Base-by-base conservation (phyloP, 1,284 basidiomycete genomes). In the Coniferiporia sulphurascens region DNA sequence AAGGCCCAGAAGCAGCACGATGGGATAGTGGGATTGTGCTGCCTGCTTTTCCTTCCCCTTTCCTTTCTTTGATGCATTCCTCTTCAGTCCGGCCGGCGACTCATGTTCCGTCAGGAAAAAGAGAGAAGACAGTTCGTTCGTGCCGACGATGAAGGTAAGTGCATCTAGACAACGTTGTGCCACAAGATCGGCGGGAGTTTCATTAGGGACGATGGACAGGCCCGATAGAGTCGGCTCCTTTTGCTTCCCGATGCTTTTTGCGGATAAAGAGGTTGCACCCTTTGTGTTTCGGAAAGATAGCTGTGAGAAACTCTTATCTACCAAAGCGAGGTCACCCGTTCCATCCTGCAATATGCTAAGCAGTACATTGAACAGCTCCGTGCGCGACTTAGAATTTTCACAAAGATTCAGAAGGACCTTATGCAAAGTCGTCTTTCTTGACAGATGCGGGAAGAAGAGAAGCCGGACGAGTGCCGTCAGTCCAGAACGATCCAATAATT, bases 71-170 rank as follows among this genome's bases (percentile, higher is more conserved):
- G 82, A 81, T 0, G 79, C 73, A 6, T 78, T 73, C 65, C 86
- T 85, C 64, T 85, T 85, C 22, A 95, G 78, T 36, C 89, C 87
- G 15, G 80, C 79, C 4, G 90, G 86, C 34, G 94, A 76, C 66
- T 98, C 95, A 67, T 97, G 93, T 72, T 98, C 95, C 0, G 88
- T 92, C 59, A 98, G 78, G 84, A 98, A 98, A 79, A 95, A 98
- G 19, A 93, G 73, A 0, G 93, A 89, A 0, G 91, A 90, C 15
- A 83, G 72, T 61, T 93, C 87, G 71, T 96, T 97, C 22, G 86
- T 79, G 58, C 79, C 83, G 68, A 96, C 93, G 65, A 98, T 92
- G 72, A 85, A 91, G 0, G 85, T 84, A 61, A 98, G 76, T 1
- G 91, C 90, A 70, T 98, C 95, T 34, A 98, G 81, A 67, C 93